Evolutionary conservation across 2,329 filamentous ascomycete species (phyloP).

Genomic region (Fonsecaea pedrosoi): DNA sequence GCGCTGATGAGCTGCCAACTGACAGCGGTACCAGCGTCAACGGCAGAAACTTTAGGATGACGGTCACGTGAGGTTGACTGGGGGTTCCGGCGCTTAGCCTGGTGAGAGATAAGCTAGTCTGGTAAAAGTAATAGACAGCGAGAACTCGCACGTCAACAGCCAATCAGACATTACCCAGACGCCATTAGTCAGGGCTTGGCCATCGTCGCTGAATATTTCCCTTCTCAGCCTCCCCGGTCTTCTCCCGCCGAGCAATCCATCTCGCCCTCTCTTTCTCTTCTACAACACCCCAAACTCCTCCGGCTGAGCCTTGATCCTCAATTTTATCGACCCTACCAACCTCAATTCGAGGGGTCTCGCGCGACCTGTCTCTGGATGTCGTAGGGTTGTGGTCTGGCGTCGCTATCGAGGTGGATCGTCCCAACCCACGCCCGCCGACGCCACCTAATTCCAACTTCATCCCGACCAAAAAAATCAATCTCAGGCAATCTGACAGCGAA

Average conservation of each 20-base stretch:
- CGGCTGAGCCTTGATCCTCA: slow-evolving; percentile 24
- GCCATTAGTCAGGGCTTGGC: background rate
- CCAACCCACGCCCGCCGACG: slow-evolving; percentile 1
- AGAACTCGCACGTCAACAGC: background rate
- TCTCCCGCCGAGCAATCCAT: slow-evolving; percentile 6
- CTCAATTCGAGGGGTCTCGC: slow-evolving; percentile 13
- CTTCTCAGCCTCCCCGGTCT: slow-evolving; percentile 5
- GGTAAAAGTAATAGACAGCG: background rate
- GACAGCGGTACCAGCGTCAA: background rate
- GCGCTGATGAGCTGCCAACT: too few species aligned
- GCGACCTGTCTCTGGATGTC: slow-evolving; percentile 6
- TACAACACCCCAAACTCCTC: slow-evolving; percentile 10
- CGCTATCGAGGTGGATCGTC: background rate
- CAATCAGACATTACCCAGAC: background rate
- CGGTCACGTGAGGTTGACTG: background rate
- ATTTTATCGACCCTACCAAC: background rate
- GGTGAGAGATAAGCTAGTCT: background rate
- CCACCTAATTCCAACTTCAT: slow-evolving; percentile 26
- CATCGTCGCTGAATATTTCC: slow-evolving; percentile 11
- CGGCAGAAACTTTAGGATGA: background rate
- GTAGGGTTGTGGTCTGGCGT: slow-evolving; percentile 18
- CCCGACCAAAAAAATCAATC: slow-evolving; percentile 1
- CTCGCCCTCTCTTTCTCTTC: slow-evolving; percentile 21
- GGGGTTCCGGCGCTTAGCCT: background rate
- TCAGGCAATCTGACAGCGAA: slow-evolving; percentile 21